Base-by-base conservation (phyloP, 768 basidiomycete genomes). In the Termitomyces sp. region DNA sequence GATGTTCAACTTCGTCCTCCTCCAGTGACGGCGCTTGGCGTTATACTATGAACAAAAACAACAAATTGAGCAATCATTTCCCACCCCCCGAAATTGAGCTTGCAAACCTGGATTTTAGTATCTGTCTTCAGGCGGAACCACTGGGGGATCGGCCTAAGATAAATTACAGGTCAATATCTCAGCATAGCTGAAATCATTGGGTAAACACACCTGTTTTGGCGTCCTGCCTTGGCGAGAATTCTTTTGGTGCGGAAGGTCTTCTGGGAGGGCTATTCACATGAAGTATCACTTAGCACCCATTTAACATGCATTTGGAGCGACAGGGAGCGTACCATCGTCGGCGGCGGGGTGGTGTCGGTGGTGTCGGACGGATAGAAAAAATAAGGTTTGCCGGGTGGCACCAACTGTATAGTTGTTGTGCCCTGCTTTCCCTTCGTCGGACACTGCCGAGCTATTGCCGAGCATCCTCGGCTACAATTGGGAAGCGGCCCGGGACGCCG, bases 101-200 rank as follows among this genome's bases (percentile, higher is more conserved):
- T 42, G 72, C 81, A 69, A 70, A 92, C 92, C 79, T 94, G 91
- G 68, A 93, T 96, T 83, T 97, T 96, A 65, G 90, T 91, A 75
- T 94, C 96, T 70, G 91, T 86, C 85, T 97, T 98, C 64, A 96
- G 82, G 67, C 95, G 94, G 87, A 97, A 98, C 96, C 96, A 99
- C 73, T 98, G 96, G 66, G 96, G 97, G 64, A 99, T 98, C 64
- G 96, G 97, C 74, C 92, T 94, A 58, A 45, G 36, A 40, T 56
- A 42, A 53, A 40, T 52, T 15, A n/a, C 14, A 37, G 58, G 14
- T 68, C 14, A 48, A 4, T 11, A n/a, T 29, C 29, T 42, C 32
- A 5, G 43, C 36, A 34, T 4, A 5, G 25, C 1, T 48, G 17
- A 36, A 0, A 25, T 25, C 42, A 2, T 5, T 25, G 32, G 43